Percentiles rank a stretch among this genome's conserved stretches.
These are phyloP conservation scores for Auricularia auricula-judae DNA, from an alignment of 768 basidiomycete species.

Conservation along the genomic window DNA sequence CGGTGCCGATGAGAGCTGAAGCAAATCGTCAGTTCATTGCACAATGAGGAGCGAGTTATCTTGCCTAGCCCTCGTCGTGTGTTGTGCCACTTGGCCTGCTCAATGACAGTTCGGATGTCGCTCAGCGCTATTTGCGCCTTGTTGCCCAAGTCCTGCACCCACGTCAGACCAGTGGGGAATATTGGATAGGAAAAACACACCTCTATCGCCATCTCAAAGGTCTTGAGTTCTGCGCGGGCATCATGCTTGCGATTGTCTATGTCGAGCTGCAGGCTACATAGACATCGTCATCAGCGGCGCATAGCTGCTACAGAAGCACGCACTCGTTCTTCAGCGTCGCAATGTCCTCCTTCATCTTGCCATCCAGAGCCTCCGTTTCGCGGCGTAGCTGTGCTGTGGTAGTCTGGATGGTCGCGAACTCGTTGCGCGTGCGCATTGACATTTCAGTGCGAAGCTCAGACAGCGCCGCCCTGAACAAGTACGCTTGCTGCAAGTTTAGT, in stretches of 20 bases:
- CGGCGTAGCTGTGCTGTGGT: slow-evolving; percentile 66
- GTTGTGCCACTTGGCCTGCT: slow-evolving; percentile 83
- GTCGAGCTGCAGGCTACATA: slow-evolving; percentile 83
- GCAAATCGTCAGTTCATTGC: neutral
- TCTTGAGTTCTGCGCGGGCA: slow-evolving; percentile 71
- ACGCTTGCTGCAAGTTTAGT: slow-evolving; percentile 61
- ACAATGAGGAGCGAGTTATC: slow-evolving; percentile 15
- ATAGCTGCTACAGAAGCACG: slow-evolving; percentile 4
- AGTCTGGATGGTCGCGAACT: slow-evolving; percentile 71
- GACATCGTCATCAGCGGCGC: neutral
- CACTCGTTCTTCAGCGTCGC: slow-evolving; percentile 87
- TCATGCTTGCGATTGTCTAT: slow-evolving; percentile 91
- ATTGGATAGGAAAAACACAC: slow-evolving; percentile 24
- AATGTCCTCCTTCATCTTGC: slow-evolving; percentile 91
- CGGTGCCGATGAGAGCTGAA: neutral
- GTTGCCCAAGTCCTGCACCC: slow-evolving; percentile 56
- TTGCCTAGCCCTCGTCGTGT: slow-evolving; percentile 73
- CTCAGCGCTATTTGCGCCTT: slow-evolving; percentile 63
- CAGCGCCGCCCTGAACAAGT: slow-evolving; percentile 86
- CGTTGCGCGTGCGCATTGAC: slow-evolving; percentile 71
- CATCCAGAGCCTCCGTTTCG: slow-evolving; percentile 75
- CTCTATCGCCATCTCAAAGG: slow-evolving; percentile 76
- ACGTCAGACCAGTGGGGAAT: neutral
- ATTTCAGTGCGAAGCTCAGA: slow-evolving; percentile 84
- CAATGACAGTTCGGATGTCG: slow-evolving; percentile 69